Base-by-base conservation (phyloP, 345 rosid species). In the Eucalyptus erythrocorys region DNA sequence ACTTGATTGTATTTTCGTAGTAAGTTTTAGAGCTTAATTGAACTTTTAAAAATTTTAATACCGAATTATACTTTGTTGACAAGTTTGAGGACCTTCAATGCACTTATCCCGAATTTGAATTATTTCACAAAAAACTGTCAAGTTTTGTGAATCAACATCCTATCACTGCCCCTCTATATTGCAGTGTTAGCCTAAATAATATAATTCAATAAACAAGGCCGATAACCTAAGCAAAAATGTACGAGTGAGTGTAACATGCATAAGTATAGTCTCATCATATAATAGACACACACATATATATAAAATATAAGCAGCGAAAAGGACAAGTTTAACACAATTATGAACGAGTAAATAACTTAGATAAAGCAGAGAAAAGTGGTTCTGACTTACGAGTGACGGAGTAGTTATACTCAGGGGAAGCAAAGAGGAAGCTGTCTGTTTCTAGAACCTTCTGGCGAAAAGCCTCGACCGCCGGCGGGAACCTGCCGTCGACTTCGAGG, bases 371-470 rank as follows among this genome's bases (percentile, higher is more conserved):
- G 45, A 19, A 9, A 32, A 10, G 50, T 8, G 40, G 40, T 55
- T 55, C 11, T 55, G 61, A 55, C 61, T 55, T 91, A 95, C 97
- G 94, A 34, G 96, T 51, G 51, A 95, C 90, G 50, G 99, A 95
- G 92, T 71, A 95, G 79, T 95, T 96, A 85, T 95, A 95, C 90
- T 96, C 97, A 2, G 97, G 97, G 5, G 94, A 95, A 87, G 97
- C 97, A 53, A 95, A 96, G 19, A 96, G 93, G 45, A 93, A 43
- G 91, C 95, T 90, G 76, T 95, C 98, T 43, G 97, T 95, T 55
- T 88, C 88, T 5, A 91, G 92, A 66, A 95, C 93, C 91, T 94
- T 93, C 82, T 88, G 92, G 37, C 97, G 94, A 90, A 96, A 95
- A 88, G 92, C 96, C 90, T 95, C 96, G 64, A 96, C 95, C 0